Conservation (phyloP, 23 red algal species). For the Chondrus crispus region DNA sequence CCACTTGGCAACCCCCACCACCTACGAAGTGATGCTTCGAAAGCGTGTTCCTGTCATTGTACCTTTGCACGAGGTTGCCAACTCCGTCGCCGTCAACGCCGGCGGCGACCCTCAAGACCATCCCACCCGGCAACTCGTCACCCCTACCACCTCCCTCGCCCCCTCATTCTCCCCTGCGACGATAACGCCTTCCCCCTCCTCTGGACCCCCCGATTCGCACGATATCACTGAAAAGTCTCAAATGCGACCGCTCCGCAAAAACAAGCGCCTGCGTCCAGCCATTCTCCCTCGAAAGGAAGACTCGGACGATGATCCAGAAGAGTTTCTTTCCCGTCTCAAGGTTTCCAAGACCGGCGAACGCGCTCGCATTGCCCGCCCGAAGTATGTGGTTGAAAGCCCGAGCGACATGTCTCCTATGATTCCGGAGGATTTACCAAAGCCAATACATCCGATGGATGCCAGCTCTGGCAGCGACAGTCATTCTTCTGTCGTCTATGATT, state of each 20-base stretch:
- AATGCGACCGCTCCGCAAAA: slow-evolving; percentile 51
- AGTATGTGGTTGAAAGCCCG: no score
- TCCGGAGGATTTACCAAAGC: no score
- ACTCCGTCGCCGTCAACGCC: neutral
- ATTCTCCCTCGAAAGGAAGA: neutral
- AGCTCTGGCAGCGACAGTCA: neutral
- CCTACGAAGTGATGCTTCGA: neutral
- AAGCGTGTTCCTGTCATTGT: slow-evolving; percentile 49
- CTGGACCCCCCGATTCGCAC: neutral
- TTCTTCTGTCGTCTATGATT: neutral
- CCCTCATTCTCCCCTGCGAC: neutral
- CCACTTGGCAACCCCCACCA: neutral
- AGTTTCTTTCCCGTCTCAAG: neutral
- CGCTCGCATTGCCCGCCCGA: neutral
- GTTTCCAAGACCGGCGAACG: neutral
- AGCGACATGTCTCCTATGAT: no score
- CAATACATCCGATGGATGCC: no score
- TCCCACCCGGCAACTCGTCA: neutral
- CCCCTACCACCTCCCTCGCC: neutral
- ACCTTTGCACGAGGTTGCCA: slow-evolving; percentile 48
- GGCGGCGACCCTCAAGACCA: neutral
- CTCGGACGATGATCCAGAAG: neutral
- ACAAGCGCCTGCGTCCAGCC: slow-evolving; percentile 36
- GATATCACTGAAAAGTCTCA: neutral
- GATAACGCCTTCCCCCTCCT: no score